Base-by-base conservation (phyloP, 306 rosid species). In the Gastrolobium bilobum region DNA sequence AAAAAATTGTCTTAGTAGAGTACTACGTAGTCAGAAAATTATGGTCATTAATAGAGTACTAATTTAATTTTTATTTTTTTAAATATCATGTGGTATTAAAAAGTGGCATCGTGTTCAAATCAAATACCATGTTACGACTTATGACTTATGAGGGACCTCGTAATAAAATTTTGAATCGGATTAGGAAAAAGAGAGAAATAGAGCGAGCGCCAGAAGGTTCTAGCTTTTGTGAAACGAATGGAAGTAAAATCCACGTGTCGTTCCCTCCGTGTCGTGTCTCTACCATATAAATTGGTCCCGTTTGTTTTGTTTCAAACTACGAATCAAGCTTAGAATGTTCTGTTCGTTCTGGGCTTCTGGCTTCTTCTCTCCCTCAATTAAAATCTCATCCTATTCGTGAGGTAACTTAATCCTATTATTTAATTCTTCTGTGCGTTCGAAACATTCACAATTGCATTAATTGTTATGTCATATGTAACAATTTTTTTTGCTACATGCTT, bases 201-300 rank as follows among this genome's bases (percentile, higher is more conserved):
- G 52, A 37, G 51, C 7, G 35, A 29, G 44, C 1, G 34, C 82
- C 13, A 51, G 86, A 82, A 82, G 82, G 73, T 82, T 77, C 86
- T 77, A 53, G 82, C 65, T 62, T 71, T 5, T 6, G 46, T 52
- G 26, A 39, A 40, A 39, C 5, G 29, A 66, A 77, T 1, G 3
- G 20, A 37, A 76, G 53, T 14, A 10, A 56, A 70, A 52, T 82
- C 74, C 79, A 82, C 83, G 86, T 71, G 86, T 77, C 65, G 0
- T 14, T 66, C 65, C 6, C 51, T 37, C 7, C 3, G 2, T 26
- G 57, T 10, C 4, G 31, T 35, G 38, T 40, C 48, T 52, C 37
- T 10, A 5, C 65, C 70, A 13, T 62, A 52, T 76, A 70, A 75
- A 75, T 43, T 3, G 33, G 38, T 11, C 30, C 10, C 42, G 39